Percentiles rank a stretch among this genome's conserved stretches.
These are phyloP conservation scores for Magnusiomyces suaveolens DNA, from an alignment of 1,139 yeast genomes.

Conservation along the genomic window DNA sequence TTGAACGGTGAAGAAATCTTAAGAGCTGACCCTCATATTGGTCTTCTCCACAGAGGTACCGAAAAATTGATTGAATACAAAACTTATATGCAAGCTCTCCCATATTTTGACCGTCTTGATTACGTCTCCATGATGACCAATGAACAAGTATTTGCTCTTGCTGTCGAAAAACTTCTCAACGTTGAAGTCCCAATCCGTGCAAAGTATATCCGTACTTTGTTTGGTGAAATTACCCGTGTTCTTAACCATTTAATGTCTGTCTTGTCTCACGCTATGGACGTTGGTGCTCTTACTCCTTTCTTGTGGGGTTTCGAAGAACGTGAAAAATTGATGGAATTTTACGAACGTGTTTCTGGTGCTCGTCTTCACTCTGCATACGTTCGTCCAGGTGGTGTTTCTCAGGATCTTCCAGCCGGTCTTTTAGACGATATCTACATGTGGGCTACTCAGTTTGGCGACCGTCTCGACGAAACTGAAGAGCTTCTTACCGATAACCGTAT, in stretches of 20 bases:
- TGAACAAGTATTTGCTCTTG: constrained; percentile 76
- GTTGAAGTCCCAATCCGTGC: constrained; percentile 80
- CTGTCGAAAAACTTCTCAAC: constrained; percentile 77
- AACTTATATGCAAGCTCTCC: constrained; percentile 78
- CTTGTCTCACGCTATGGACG: constrained; percentile 87
- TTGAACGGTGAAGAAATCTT: constrained; percentile 83
- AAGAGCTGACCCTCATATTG: constrained; percentile 83
- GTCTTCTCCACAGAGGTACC: constrained; percentile 79
- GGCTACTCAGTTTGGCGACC: constrained; percentile 93
- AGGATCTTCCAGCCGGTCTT: constrained; percentile 77
- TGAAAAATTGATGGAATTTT: constrained; percentile 87
- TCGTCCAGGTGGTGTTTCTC: constrained; percentile 89
- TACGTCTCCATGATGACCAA: constrained; percentile 91
- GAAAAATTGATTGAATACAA: constrained; percentile 79
- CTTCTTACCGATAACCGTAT: constrained; percentile 83
- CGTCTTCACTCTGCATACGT: constrained; percentile 82
- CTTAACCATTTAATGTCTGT: constrained; percentile 84
- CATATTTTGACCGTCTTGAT: constrained; percentile 81
- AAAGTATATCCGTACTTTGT: constrained; percentile 74
- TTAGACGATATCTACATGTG: constrained; percentile 89
- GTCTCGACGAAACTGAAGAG: constrained; percentile 86
- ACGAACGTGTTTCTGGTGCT: constrained; percentile 86
- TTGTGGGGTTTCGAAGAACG: constrained; percentile 93
- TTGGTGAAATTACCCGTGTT: constrained; percentile 79
- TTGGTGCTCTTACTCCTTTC: constrained; percentile 88